Evolutionary conservation across 306 rosid genomes (phyloP).

Genomic region (Corylus heterophylla): DNA sequence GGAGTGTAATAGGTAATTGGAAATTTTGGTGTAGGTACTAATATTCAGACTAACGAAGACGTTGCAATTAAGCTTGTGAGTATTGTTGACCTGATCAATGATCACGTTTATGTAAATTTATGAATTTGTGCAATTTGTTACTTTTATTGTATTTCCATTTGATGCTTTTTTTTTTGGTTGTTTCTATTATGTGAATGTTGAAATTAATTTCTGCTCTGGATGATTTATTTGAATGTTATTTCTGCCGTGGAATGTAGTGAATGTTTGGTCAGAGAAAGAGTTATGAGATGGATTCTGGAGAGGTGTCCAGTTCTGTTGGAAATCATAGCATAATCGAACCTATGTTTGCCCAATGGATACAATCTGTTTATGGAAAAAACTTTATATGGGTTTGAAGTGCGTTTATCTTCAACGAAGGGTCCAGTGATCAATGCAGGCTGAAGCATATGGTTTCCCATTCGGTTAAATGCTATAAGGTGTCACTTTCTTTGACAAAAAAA

Average conservation of each 20-base stretch:
- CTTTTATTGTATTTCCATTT: not conserved
- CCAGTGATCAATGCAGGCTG: not conserved
- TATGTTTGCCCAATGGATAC: too few relatives aligned
- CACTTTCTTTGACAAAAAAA: not conserved
- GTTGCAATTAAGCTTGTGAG: slow-evolving; percentile 97
- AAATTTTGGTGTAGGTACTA: slow-evolving; percentile 63
- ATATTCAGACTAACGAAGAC: slow-evolving; percentile 92
- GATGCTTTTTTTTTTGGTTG: not conserved
- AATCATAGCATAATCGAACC: not conserved
- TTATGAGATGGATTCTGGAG: not conserved
- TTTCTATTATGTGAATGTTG: not conserved
- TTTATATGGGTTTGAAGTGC: not conserved
- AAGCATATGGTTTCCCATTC: too few relatives aligned
- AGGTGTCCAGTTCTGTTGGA: not conserved
- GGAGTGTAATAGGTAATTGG: slow-evolving; percentile 22
- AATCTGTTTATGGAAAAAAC: not conserved
- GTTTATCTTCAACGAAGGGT: not conserved
- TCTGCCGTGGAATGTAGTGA: slow-evolving; percentile 6
- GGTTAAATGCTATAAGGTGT: not conserved
- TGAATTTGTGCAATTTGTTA: not conserved
- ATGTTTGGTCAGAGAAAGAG: not conserved
- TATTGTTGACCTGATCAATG: slow-evolving; percentile 16
- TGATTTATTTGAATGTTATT: slow-evolving; percentile 4
- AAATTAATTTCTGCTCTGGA: slow-evolving; percentile 2
- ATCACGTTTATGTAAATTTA: slow-evolving; percentile 6